phyloP scores from a whole-genome alignment of 148 eudicot genomes.

The Nepenthes gracilis region DNA sequence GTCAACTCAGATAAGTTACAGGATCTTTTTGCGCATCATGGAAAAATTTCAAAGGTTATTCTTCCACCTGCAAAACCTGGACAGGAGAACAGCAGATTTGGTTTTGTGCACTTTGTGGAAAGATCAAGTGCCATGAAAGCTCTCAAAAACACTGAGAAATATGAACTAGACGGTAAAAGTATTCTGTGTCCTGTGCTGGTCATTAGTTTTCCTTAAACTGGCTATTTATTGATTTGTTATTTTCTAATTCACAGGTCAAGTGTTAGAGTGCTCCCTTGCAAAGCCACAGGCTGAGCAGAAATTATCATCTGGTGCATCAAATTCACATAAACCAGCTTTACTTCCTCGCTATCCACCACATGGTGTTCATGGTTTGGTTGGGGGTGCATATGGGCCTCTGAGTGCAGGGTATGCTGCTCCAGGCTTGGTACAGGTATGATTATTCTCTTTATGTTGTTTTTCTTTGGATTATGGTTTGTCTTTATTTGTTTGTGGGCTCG shows the following conservation, averaged over 20 bases:
- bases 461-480: neutral
- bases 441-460: neutral
- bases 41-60: constrained; percentile 68
- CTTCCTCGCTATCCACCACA: constrained; percentile 63
- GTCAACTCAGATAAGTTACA: constrained; percentile 61
- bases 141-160: constrained; percentile 66
- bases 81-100: constrained; percentile 87
- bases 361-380: constrained; percentile 71
- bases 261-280: constrained; percentile 84
- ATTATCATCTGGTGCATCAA: constrained; percentile 42
- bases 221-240: neutral
- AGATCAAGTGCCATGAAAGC: constrained; percentile 81
- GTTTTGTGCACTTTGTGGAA: constrained; percentile 85
- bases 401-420: constrained; percentile 70
- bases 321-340: constrained; percentile 44
- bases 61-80: constrained; percentile 92
- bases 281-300: constrained; percentile 92
- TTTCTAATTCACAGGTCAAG: constrained; percentile 42
- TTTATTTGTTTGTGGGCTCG: neutral
- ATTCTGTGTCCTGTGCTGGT: neutral
- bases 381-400: constrained; percentile 52
- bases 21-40: constrained; percentile 73
- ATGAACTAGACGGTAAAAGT: constrained; percentile 69
- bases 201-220: neutral
- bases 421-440: constrained; percentile 48